Evolutionary conservation across 169 alveolate species (phyloP).

Genomic region (Eimeria zaria): DNA sequence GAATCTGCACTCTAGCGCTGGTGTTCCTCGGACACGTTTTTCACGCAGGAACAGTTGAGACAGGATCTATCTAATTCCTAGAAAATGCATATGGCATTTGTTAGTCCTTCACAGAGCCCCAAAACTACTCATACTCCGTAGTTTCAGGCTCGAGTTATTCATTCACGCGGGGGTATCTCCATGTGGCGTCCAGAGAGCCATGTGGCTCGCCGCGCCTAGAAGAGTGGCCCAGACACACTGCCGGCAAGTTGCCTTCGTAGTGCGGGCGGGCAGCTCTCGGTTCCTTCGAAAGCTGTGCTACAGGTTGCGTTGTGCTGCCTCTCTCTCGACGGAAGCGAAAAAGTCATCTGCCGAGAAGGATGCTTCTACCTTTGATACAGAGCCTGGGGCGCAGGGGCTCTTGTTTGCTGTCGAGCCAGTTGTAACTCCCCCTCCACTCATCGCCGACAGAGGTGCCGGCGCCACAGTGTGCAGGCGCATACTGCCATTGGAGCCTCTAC

Average conservation of each 20-base stretch:
- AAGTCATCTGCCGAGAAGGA: constrained; percentile 49
- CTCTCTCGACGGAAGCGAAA: constrained; percentile 63
- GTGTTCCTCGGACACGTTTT: background rate
- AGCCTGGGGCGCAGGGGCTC: background rate
- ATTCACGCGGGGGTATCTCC: background rate
- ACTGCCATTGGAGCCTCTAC: constrained; percentile 3
- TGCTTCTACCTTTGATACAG: background rate
- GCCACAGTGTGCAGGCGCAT: constrained; percentile 34
- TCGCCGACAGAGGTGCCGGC: background rate
- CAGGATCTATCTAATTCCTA: background rate
- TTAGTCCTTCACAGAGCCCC: background rate
- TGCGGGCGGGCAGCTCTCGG: background rate
- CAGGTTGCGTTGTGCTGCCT: constrained; percentile 31
- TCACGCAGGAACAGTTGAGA: background rate
- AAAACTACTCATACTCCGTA: background rate
- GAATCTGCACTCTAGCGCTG: background rate
- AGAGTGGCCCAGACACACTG: background rate
- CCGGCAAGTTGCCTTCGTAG: background rate
- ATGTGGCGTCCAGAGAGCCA: background rate
- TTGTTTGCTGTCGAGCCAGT: background rate
- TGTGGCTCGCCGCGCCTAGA: background rate
- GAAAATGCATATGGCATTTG: background rate
- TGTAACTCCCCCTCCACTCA: background rate
- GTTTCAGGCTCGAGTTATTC: background rate
- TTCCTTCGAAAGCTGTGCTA: background rate